Percentiles rank a stretch among this genome's conserved stretches.
Conservation (phyloP, 441 rosid genomes). For the Gossypium schwendimanii region DNA sequence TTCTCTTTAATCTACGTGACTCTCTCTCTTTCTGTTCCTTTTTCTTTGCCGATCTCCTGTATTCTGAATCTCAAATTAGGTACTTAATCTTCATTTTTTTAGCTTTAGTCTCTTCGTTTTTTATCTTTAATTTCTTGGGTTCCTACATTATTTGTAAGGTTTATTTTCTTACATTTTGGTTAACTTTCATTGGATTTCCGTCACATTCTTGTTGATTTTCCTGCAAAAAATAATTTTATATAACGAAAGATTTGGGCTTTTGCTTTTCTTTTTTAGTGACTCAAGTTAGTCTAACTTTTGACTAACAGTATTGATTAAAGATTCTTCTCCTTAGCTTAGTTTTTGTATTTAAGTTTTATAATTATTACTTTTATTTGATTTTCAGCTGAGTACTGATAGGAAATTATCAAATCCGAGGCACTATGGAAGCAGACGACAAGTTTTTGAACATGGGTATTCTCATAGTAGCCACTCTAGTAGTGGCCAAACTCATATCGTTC, state of each 20-base stretch:
- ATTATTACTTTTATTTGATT: neutral
- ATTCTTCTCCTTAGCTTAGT: neutral
- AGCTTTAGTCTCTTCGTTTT: neutral
- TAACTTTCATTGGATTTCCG: neutral
- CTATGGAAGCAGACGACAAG: constrained; percentile 50
- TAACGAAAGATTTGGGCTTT: neutral
- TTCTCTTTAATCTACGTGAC: neutral
- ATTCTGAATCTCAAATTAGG: constrained; percentile 14
- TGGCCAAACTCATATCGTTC: constrained; percentile 68
- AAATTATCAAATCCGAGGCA: neutral
- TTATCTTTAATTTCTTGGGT: neutral
- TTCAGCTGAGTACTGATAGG: constrained; percentile 2
- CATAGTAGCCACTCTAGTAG: constrained; percentile 56
- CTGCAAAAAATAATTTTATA: neutral
- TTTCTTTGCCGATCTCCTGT: neutral
- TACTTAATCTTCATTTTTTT: neutral
- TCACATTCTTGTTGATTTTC: neutral
- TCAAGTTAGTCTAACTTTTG: neutral
- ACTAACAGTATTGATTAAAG: neutral
- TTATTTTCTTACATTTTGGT: neutral
- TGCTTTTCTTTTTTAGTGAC: neutral
- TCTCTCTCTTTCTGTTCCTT: neutral
- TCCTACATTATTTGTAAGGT: neutral
- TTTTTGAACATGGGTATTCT: constrained; percentile 49
- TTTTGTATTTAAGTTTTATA: neutral